Evolutionary conservation across 2,329 filamentous ascomycete species (phyloP).

Genomic region (Oidium heveae): DNA sequence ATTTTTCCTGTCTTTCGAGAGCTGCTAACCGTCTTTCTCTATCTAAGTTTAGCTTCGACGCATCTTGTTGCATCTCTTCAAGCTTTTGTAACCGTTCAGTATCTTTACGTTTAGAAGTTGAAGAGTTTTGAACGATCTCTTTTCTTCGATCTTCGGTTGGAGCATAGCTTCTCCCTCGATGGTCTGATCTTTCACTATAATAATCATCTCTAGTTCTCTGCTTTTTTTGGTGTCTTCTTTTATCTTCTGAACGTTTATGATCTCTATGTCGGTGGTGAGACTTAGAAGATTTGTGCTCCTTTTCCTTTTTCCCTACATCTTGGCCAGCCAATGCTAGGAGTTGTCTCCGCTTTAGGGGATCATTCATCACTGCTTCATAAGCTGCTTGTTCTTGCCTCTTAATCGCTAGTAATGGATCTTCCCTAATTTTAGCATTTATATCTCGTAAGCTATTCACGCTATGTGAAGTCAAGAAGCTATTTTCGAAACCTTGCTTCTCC

Average conservation of each 20-base stretch:
- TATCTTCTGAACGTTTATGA: slow-evolving; percentile 13
- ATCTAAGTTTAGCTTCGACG: slow-evolving; percentile 42
- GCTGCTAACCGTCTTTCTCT: slow-evolving; percentile 41
- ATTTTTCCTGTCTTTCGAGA: slow-evolving; percentile 38
- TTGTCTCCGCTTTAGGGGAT: slow-evolving; percentile 40
- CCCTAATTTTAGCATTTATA: slow-evolving; percentile 61
- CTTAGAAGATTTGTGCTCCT: slow-evolving; percentile 17
- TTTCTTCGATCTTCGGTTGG: not conserved
- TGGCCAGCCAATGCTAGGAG: slow-evolving; percentile 39
- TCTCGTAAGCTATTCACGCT: slow-evolving; percentile 54
- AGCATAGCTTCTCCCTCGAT: slow-evolving; percentile 14
- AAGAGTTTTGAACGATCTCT: slow-evolving; percentile 9
- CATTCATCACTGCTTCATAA: slow-evolving; percentile 58
- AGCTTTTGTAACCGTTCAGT: slow-evolving; percentile 40
- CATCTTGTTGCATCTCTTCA: slow-evolving; percentile 49
- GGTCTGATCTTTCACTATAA: slow-evolving; percentile 14
- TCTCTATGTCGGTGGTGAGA: slow-evolving; percentile 19
- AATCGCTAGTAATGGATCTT: slow-evolving; percentile 80
- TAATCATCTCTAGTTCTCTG: slow-evolving; percentile 17
- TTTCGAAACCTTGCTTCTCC: slow-evolving; percentile 44
- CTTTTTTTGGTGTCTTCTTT: slow-evolving; percentile 21
- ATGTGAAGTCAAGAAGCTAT: slow-evolving; percentile 33
- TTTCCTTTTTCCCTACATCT: slow-evolving; percentile 19
- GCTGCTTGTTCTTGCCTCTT: slow-evolving; percentile 74
- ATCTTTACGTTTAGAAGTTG: slow-evolving; percentile 15